These are phyloP conservation scores for Sporothrix pallida DNA, from an alignment of 2,329 filamentous ascomycete genomes.

Conservation along the genomic window DNA sequence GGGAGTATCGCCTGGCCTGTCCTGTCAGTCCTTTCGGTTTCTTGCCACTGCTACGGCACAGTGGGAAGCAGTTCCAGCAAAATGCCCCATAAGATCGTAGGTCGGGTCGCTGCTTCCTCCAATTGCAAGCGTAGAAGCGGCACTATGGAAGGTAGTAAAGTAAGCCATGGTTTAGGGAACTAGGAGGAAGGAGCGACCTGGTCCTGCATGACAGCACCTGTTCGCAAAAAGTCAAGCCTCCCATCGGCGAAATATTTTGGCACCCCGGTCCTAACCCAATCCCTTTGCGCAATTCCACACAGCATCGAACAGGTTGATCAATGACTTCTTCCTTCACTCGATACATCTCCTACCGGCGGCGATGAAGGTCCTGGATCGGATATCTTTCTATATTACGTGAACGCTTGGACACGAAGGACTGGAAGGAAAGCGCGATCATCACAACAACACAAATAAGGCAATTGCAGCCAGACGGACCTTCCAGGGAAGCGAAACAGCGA, in stretches of 20 bases:
- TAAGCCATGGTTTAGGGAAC: not conserved
- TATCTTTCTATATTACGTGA: not conserved
- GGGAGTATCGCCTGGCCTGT: conserved; percentile 14
- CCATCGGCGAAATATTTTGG: conserved; percentile 29
- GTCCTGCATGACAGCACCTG: not conserved
- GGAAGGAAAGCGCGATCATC: not conserved
- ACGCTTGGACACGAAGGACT: not conserved
- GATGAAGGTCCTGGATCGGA: not conserved
- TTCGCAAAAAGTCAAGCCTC: conserved; percentile 16
- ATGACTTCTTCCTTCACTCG: not conserved
- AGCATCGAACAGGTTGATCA: not conserved
- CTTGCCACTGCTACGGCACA: conserved; percentile 27
- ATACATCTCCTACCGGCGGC: not conserved
- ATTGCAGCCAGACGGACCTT: conserved; percentile 9
- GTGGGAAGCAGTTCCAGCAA: not conserved
- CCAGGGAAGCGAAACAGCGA: not conserved
- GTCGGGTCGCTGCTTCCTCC: conserved; percentile 33
- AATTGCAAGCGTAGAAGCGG: conserved; percentile 30
- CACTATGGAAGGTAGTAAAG: not conserved
- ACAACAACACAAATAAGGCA: conserved; percentile 3
- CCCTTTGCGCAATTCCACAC: conserved; percentile 23
- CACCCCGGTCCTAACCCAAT: conserved; percentile 8
- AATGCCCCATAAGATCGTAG: conserved; percentile 21
- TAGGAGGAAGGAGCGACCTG: conserved; percentile 25
- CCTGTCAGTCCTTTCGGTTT: not conserved